Conservation (phyloP, 2,329 filamentous ascomycete genomes). For the Nemania serpens region DNA sequence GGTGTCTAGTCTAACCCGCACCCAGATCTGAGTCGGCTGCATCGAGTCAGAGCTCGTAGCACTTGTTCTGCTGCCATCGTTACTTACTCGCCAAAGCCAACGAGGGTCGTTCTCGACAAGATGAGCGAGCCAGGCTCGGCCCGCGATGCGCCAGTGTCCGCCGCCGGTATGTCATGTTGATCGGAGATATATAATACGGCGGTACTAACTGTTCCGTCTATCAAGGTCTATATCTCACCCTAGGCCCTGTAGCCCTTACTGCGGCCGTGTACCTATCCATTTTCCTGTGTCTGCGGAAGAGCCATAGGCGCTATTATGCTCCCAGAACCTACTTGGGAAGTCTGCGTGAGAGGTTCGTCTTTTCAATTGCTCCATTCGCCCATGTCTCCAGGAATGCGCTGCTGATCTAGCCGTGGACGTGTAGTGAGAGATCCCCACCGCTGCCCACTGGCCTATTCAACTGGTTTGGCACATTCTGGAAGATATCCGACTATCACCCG, state of each 20-base stretch:
- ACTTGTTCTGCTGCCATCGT: background rate
- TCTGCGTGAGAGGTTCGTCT: constrained; percentile 46
- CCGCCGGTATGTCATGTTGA: constrained; percentile 32
- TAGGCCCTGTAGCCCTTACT: constrained; percentile 46
- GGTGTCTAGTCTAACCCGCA: constrained; percentile 7
- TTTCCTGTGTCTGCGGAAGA: constrained; percentile 52
- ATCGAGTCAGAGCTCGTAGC: background rate
- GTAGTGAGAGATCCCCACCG: constrained; percentile 60
- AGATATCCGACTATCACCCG: constrained; percentile 74
- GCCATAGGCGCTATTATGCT: constrained; percentile 54
- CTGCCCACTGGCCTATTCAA: constrained; percentile 66
- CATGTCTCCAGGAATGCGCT: background rate
- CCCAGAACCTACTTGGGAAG: constrained; percentile 56
- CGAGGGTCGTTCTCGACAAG: constrained; percentile 8
- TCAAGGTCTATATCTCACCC: constrained; percentile 49
- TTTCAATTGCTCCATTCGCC: background rate
- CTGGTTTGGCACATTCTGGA: constrained; percentile 71
- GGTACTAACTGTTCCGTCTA: constrained; percentile 24
- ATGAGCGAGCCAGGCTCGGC: constrained; percentile 33
- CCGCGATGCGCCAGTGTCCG: constrained; percentile 25
- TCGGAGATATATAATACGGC: background rate
- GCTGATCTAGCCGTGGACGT: constrained; percentile 12
- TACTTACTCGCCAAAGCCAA: constrained; percentile 9
- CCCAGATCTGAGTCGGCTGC: background rate
- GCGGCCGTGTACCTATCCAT: constrained; percentile 49